phyloP scores from a whole-genome alignment of 2,329 filamentous ascomycete genomes.

The Madurella fahalii region DNA sequence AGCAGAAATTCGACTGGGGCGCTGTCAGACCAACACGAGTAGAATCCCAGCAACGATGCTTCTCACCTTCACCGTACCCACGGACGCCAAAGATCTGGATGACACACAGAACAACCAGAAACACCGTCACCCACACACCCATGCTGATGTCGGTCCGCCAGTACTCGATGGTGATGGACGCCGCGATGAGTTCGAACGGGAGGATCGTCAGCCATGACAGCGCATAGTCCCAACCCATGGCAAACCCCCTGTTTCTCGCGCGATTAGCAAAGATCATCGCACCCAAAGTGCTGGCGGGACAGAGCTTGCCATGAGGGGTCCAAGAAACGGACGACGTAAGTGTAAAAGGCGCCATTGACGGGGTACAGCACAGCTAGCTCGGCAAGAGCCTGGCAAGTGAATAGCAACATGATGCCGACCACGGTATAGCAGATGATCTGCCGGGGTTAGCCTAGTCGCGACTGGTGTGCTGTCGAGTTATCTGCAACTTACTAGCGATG shows the following conservation, averaged over 20 bases:
- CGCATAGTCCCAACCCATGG: conserved; percentile 51
- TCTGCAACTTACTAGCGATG: conserved; percentile 28
- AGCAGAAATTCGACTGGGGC: conserved; percentile 66
- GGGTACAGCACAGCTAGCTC: conserved; percentile 58
- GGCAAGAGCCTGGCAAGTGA: conserved; percentile 56
- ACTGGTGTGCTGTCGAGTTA: background rate
- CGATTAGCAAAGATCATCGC: background rate
- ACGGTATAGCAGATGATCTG: conserved; percentile 49
- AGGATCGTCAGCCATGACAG: conserved; percentile 47
- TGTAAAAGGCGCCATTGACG: conserved; percentile 59
- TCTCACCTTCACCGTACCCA: conserved; percentile 56
- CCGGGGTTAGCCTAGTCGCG: background rate
- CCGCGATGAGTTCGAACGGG: conserved; percentile 53
- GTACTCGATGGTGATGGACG: conserved; percentile 50
- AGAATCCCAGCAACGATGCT: conserved; percentile 21
- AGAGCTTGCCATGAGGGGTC: conserved; percentile 51
- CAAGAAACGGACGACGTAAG: conserved; percentile 58
- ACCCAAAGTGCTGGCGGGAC: too few relatives aligned
- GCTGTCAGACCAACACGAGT: too few relatives aligned
- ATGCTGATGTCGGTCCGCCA: conserved; percentile 49
- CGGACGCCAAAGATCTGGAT: conserved; percentile 55
- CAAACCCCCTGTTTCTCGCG: conserved; percentile 40
- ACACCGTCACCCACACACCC: conserved; percentile 54
- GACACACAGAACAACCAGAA: conserved; percentile 46
- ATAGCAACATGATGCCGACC: conserved; percentile 55